These are phyloP conservation scores for Somion occarium DNA, from an alignment of 1,284 basidiomycete genomes.

Conservation along the genomic window DNA sequence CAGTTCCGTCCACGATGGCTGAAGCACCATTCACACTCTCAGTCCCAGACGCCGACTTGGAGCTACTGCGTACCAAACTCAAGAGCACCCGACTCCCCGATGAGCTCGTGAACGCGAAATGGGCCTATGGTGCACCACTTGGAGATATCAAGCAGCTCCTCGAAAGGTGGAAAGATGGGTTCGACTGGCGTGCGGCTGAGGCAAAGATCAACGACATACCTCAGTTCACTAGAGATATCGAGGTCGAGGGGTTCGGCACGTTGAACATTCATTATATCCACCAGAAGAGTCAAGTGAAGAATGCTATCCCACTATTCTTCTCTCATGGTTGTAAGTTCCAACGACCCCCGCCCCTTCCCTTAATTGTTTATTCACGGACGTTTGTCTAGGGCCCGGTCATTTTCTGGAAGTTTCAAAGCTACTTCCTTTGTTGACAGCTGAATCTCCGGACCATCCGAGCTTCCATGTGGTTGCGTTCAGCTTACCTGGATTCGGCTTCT, in stretches of 20 bases:
- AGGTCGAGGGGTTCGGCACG: conserved; percentile 30
- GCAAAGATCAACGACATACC: conserved; percentile 36
- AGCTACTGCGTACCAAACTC: conserved; percentile 23
- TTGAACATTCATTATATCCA: conserved; percentile 47
- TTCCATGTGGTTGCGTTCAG: conserved; percentile 56
- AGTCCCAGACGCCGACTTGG: conserved; percentile 19
- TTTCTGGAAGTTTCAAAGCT: conserved; percentile 54
- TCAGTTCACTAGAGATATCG: conserved; percentile 40
- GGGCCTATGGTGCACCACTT: conserved; percentile 5
- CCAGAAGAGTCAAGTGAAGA: conserved; percentile 24
- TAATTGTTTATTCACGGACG: neutral
- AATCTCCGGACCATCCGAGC: conserved; percentile 40
- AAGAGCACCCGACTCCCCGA: conserved; percentile 11
- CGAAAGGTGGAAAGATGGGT: conserved; percentile 35
- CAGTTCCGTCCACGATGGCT: too few species aligned
- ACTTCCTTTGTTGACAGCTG: conserved; percentile 41
- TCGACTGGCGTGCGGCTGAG: conserved; percentile 40
- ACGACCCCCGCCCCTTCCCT: too few species aligned
- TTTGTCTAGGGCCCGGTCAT: conserved; percentile 54
- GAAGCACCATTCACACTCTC: conserved; percentile 10
- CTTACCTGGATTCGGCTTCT: conserved; percentile 53
- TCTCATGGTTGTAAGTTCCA: conserved; percentile 39
- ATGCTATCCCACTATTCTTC: conserved; percentile 43
- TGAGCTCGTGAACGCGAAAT: conserved; percentile 10
- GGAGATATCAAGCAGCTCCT: conserved; percentile 26